Percentiles rank a stretch among this genome's conserved stretches.
These are phyloP conservation scores for Ulota crispa DNA, from an alignment of 225 moss, liverwort and hornwort genomes.

Conservation along the genomic window DNA sequence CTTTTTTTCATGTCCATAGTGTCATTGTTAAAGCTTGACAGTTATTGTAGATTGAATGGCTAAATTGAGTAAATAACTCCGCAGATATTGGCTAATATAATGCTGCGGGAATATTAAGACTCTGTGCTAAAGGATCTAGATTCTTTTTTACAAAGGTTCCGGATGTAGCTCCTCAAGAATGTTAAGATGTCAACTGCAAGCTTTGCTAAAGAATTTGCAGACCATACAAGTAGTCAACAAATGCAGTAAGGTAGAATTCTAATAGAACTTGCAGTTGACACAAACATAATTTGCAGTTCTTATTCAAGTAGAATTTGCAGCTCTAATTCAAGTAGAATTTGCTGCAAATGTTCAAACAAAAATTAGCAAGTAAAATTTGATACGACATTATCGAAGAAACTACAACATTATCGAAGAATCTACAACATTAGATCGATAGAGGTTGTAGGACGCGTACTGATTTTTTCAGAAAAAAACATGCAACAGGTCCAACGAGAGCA, in stretches of 20 bases:
- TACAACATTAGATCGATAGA: neutral
- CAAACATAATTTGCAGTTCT: no score
- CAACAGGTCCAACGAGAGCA: constrained; percentile 47
- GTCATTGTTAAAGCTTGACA: neutral
- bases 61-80: neutral
- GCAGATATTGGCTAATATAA: neutral
- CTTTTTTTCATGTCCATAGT: neutral
- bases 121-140: neutral
- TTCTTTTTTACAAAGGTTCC: neutral
- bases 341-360: neutral
- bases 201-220: neutral
- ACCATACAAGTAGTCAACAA: neutral
- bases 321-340: neutral
- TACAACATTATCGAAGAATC: neutral
- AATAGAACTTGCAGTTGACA: neutral
- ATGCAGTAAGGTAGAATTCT: neutral
- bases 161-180: neutral
- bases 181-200: neutral
- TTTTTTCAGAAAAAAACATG: neutral
- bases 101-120: neutral
- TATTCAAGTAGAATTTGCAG: neutral
- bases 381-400: neutral
- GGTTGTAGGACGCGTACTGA: neutral
- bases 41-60: neutral
- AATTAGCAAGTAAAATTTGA: neutral